Evolutionary conservation across 768 basidiomycete species (phyloP).

Genomic region (Naematelia encephala): DNA sequence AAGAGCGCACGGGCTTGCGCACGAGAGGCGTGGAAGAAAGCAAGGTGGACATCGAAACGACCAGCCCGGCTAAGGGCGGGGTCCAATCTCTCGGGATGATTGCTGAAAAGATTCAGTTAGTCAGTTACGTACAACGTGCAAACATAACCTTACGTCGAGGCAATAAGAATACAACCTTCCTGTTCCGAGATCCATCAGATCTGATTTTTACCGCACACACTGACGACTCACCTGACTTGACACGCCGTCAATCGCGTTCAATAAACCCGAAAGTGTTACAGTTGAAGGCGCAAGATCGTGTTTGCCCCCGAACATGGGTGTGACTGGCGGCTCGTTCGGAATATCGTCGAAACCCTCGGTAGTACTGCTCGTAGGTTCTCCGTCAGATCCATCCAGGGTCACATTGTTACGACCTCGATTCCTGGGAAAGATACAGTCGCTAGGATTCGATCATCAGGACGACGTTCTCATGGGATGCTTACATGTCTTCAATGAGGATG

Average conservation of each 20-base stretch:
- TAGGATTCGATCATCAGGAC: conserved; percentile 4
- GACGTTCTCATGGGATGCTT: conserved; percentile 7
- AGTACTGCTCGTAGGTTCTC: no score
- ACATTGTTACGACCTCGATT: conserved; percentile 7
- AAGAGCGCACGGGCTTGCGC: conserved; percentile 54
- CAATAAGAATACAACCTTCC: conserved; percentile 83
- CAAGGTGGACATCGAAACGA: conserved; percentile 79
- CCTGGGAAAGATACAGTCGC: conserved; percentile 34
- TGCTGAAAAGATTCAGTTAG: conserved; percentile 54
- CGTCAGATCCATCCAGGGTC: no score
- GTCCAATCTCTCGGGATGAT: conserved; percentile 85
- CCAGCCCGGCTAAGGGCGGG: conserved; percentile 89
- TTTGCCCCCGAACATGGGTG: not conserved
- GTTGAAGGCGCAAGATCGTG: conserved; percentile 21
- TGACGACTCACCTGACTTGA: conserved; percentile 23
- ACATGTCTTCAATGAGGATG: conserved; percentile 80
- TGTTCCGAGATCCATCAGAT: no score
- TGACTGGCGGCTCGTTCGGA: not conserved
- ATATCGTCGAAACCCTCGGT: not conserved
- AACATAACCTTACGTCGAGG: conserved; percentile 58
- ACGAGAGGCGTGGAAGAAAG: conserved; percentile 73
- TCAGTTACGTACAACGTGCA: not conserved
- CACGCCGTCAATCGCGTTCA: conserved; percentile 39
- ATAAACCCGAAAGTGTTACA: conserved; percentile 43
- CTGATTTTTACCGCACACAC: conserved; percentile 66